Conservation (phyloP, 1,284 basidiomycete species). For the Leccinum fuscescens region DNA sequence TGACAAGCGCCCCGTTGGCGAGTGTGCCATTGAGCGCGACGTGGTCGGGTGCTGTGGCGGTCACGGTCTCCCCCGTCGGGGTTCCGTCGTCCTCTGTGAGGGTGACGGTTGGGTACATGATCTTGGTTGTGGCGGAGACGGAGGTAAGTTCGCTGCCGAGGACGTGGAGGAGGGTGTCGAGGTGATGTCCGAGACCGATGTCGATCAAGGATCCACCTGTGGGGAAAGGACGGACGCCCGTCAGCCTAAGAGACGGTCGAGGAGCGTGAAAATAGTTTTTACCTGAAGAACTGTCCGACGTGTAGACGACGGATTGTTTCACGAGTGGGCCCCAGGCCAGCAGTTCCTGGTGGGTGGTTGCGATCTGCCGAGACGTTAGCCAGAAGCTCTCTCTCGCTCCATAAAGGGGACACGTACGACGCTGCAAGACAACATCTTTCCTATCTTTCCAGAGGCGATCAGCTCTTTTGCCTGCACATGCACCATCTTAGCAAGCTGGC, state of each 20-base stretch:
- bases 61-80: conserved; percentile 6
- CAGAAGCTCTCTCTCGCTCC: background rate
- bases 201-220: conserved; percentile 12
- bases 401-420: conserved; percentile 3
- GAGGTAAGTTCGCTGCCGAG: conserved; percentile 12
- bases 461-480: conserved; percentile 12
- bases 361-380: conserved; percentile 4
- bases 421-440: conserved; percentile 14
- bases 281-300: conserved; percentile 8
- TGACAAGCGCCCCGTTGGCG: conserved; percentile 12
- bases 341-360: conserved; percentile 5
- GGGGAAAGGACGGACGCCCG: background rate
- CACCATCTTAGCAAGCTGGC: background rate
- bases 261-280: background rate
- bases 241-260: background rate
- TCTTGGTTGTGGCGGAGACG: conserved; percentile 12
- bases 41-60: conserved; percentile 11
- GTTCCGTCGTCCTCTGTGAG: conserved; percentile 17
- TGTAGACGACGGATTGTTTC: conserved; percentile 5
- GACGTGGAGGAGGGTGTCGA: conserved; percentile 15
- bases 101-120: conserved; percentile 9
- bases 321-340: conserved; percentile 11
- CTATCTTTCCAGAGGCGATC: conserved; percentile 11
- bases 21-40: conserved; percentile 12
- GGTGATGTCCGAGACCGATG: conserved; percentile 12